A percentile compares a stretch with the other conserved stretches of the same genome.
phyloP scores from a whole-genome alignment of 768 basidiomycete species.

The Leccinum obscurum region DNA sequence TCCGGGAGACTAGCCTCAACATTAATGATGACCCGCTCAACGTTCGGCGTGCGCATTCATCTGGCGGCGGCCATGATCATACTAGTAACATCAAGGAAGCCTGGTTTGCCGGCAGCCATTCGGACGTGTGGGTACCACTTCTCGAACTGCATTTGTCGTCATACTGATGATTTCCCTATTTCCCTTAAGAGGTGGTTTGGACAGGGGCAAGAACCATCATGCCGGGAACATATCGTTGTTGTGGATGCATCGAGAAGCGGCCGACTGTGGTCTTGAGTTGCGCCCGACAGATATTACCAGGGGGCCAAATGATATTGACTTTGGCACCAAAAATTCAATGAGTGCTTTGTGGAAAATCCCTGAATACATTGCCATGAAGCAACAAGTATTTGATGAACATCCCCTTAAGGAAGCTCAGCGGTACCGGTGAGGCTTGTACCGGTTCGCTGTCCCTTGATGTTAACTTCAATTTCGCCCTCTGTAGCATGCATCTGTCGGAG shows the following conservation, averaged over 20 bases:
- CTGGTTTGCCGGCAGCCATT: not conserved
- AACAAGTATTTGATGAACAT: constrained; percentile 1
- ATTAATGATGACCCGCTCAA: constrained; percentile 5
- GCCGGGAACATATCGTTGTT: too few species aligned
- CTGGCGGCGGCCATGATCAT: not conserved
- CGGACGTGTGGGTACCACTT: constrained; percentile 25
- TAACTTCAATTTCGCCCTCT: not conserved
- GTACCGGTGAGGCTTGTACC: not conserved
- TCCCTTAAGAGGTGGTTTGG: too few species aligned
- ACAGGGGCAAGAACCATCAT: too few species aligned
- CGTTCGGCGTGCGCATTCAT: not conserved
- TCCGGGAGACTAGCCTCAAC: constrained; percentile 22
- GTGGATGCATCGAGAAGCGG: too few species aligned
- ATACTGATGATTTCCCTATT: too few species aligned
- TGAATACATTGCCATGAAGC: constrained; percentile 15
- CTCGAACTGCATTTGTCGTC: not conserved
- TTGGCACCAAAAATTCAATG: constrained; percentile 17
- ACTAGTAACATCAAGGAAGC: constrained; percentile 34
- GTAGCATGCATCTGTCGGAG: constrained; percentile 4
- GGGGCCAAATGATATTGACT: constrained; percentile 15
- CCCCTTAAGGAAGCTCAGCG: constrained; percentile 3
- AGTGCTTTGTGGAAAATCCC: not conserved
- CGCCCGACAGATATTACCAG: too few species aligned
- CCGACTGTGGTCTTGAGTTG: too few species aligned
- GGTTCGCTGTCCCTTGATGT: not conserved